Evolutionary conservation across 2,329 filamentous ascomycete species (phyloP).

Genomic region (Rhynchosporium agropyri): DNA sequence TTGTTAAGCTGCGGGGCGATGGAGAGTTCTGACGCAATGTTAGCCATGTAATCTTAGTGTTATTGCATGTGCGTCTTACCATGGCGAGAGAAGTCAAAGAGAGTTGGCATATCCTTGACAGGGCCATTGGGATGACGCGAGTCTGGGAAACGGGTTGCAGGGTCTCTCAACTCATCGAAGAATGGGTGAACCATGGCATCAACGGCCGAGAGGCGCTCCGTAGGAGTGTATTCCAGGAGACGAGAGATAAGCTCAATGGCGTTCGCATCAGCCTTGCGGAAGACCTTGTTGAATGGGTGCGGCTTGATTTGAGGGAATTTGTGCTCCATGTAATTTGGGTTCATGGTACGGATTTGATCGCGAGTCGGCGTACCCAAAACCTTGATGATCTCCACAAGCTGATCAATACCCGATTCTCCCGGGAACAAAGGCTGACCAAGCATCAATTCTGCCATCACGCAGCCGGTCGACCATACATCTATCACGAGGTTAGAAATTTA

Average conservation of each 20-base stretch:
- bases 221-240: conserved; percentile 95
- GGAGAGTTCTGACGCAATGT: conserved; percentile 74
- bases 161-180: conserved; percentile 94
- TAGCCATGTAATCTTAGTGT: conserved; percentile 19
- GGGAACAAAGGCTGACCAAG: conserved; percentile 97
- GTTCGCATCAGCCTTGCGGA: conserved; percentile 90
- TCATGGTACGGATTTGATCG: conserved; percentile 99
- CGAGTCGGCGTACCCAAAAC: conserved; percentile 94
- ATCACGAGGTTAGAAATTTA: conserved; percentile 27
- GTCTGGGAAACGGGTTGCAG: conserved; percentile 87
- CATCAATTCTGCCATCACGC: conserved; percentile 99
- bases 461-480: conserved; percentile 99
- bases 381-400: conserved; percentile 99
- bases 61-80: conserved; percentile 56
- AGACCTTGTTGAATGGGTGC: conserved; percentile 98
- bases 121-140: conserved; percentile 85
- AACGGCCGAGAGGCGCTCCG: conserved; percentile 88
- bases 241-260: conserved; percentile 95
- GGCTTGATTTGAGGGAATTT: conserved; percentile 99
- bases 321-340: conserved; percentile 99
- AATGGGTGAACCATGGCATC: conserved; percentile 98
- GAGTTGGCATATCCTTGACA: conserved; percentile 76
- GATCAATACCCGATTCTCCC: conserved; percentile 97
- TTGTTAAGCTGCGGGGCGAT: conserved; percentile 87
- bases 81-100: conserved; percentile 94